Evolutionary conservation across 805 yeast species (phyloP).

Genomic region (Sugiyamaella valdiviana): DNA sequence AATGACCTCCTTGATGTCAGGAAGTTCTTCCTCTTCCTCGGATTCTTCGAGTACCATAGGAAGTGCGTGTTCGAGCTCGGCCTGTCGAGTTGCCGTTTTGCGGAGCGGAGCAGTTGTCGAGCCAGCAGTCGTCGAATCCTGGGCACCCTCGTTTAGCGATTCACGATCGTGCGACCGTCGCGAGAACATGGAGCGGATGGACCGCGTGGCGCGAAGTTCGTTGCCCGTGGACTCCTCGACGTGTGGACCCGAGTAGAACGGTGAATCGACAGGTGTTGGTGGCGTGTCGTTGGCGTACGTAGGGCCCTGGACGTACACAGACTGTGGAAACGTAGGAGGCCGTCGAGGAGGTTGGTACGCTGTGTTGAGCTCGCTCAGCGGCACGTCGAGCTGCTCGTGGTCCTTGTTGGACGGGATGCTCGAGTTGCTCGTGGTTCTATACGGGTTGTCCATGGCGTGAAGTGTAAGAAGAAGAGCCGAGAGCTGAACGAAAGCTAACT

Average conservation of each 20-base stretch:
- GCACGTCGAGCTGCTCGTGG: neutral
- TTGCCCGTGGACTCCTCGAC: neutral
- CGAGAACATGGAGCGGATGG: conserved; percentile 2
- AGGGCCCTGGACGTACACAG: neutral
- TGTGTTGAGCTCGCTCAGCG: neutral
- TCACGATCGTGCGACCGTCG: neutral
- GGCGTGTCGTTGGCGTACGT: neutral
- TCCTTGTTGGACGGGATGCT: neutral
- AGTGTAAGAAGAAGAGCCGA: neutral
- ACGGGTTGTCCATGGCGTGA: neutral
- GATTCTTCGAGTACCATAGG: conserved; percentile 7
- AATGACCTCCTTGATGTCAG: conserved; percentile 15
- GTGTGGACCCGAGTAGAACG: conserved; percentile 1
- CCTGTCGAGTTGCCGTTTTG: too few species aligned
- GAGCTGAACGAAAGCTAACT: too few species aligned
- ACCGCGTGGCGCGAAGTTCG: neutral
- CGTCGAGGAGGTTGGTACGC: neutral
- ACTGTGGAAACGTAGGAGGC: neutral
- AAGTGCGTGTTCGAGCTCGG: neutral
- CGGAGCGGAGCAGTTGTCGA: too few species aligned
- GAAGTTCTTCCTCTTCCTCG: conserved; percentile 11
- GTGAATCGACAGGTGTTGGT: neutral
- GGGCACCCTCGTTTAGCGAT: too few species aligned
- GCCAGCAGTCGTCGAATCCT: too few species aligned
- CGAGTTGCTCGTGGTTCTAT: neutral